Evolutionary conservation across 176 grass and related monocot species (phyloP).

Genomic region (Rhynchospora breviuscula): DNA sequence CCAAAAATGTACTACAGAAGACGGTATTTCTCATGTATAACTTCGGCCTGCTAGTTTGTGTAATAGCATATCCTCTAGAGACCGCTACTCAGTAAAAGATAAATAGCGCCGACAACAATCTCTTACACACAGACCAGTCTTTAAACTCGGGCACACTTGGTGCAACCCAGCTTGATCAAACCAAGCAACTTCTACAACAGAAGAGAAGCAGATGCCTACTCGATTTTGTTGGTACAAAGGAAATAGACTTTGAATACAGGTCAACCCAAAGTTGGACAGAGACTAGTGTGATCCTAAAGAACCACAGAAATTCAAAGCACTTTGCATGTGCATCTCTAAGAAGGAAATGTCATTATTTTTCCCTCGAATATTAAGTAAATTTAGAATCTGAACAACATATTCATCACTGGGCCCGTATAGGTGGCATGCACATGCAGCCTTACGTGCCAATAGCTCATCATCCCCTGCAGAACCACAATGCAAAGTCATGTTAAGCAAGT

Average conservation of each 20-base stretch:
- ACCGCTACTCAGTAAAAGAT: background rate
- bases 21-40: background rate
- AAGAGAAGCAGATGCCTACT: background rate
- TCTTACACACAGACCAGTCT: background rate
- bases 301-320: constrained; percentile 1
- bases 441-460: constrained; percentile 7
- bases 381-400: background rate
- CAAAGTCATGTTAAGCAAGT: background rate
- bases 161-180: background rate
- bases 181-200: background rate
- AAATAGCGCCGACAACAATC: background rate
- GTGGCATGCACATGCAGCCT: constrained; percentile 23
- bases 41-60: background rate
- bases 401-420: background rate
- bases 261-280: background rate
- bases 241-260: background rate
- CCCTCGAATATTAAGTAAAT: background rate
- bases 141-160: background rate
- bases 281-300: background rate
- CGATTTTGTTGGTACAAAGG: background rate
- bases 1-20: background rate
- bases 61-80: background rate
- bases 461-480: background rate
- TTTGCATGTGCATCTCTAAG: background rate
- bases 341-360: constrained; percentile 15